Conservation (phyloP, 352 stramenopile genomes). For the Pythium grandisporangium region DNA sequence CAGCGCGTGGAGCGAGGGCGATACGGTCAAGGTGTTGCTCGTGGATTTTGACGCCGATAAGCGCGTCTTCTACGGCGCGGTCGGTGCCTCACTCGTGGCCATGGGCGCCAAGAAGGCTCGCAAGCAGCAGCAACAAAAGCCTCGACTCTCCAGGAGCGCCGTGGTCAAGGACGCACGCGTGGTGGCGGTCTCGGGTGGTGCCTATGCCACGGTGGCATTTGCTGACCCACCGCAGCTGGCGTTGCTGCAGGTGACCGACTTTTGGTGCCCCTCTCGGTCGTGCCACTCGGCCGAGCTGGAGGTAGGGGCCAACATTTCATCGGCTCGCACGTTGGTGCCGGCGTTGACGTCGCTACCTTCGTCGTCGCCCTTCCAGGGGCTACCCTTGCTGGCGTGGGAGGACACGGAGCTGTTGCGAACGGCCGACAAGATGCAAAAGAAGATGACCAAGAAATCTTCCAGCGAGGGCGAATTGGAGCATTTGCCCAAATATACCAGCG, state of each 20-base stretch:
- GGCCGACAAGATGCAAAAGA: constrained; percentile 15
- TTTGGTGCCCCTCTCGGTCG: constrained; percentile 62
- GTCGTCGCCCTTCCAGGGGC: constrained; percentile 66
- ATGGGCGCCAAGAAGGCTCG: constrained; percentile 54
- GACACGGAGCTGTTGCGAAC: constrained; percentile 37
- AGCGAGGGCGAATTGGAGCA: constrained; percentile 21
- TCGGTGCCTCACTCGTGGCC: constrained; percentile 37
- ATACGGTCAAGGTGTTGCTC: constrained; percentile 63
- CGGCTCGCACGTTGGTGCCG: constrained; percentile 30
- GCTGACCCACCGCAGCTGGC: constrained; percentile 35
- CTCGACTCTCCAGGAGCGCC: constrained; percentile 39
- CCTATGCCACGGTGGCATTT: constrained; percentile 63
- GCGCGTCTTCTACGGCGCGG: constrained; percentile 59
- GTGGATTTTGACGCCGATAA: constrained; percentile 86
- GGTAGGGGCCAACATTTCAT: constrained; percentile 22
- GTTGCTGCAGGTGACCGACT: constrained; percentile 65
- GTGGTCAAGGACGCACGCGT: constrained; percentile 23
- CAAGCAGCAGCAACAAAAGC: constrained; percentile 60
- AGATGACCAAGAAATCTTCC: constrained; percentile 17
- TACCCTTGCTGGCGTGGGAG: constrained; percentile 52
- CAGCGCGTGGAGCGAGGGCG: constrained; percentile 40
- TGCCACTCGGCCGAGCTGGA: constrained; percentile 46
- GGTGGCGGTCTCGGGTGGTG: constrained; percentile 38
- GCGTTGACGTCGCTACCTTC: constrained; percentile 24
- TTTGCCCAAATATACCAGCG: constrained; percentile 60